Evolutionary conservation across 352 stramenopile species (phyloP).

Genomic region (Phytophthora macrochlamydospora): DNA sequence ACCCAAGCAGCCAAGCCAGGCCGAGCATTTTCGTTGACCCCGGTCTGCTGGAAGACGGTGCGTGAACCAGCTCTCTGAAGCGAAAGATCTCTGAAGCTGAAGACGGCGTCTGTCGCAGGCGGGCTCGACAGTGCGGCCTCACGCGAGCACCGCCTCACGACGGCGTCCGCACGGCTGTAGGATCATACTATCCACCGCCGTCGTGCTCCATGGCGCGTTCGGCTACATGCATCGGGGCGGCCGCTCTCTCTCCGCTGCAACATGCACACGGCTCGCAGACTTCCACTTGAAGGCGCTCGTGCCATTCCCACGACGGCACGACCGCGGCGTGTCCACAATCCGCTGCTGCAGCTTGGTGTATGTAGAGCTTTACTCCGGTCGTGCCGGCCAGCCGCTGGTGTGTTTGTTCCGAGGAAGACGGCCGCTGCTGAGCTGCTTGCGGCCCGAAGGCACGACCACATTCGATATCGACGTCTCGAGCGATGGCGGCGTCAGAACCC

Average conservation of each 20-base stretch:
- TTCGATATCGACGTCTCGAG: neutral
- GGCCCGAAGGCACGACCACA: too few species aligned
- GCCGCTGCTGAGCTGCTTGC: too few species aligned
- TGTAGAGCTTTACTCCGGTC: neutral
- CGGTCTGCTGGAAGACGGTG: constrained; percentile 5
- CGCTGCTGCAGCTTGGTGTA: neutral
- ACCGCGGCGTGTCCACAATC: constrained; percentile 21
- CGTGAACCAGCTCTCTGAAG: constrained; percentile 37
- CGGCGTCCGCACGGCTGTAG: neutral
- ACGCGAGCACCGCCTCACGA: neutral
- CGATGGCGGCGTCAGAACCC: constrained; percentile 35
- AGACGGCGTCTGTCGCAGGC: constrained; percentile 23
- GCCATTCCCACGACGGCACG: constrained; percentile 9
- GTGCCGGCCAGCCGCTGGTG: constrained; percentile 13
- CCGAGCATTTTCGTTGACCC: neutral
- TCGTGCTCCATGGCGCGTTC: neutral
- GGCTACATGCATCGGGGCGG: neutral
- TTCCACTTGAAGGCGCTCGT: constrained; percentile 15
- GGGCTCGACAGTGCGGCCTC: neutral
- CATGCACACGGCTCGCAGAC: constrained; percentile 16
- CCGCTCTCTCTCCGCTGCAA: constrained; percentile 18
- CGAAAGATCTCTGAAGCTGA: constrained; percentile 35
- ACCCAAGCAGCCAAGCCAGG: neutral
- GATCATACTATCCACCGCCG: constrained; percentile 3
- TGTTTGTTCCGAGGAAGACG: neutral